Percentiles rank a stretch among this genome's conserved stretches.
Conservation (phyloP, 352 stramenopile genomes). For the Globisporangium nodosum region DNA sequence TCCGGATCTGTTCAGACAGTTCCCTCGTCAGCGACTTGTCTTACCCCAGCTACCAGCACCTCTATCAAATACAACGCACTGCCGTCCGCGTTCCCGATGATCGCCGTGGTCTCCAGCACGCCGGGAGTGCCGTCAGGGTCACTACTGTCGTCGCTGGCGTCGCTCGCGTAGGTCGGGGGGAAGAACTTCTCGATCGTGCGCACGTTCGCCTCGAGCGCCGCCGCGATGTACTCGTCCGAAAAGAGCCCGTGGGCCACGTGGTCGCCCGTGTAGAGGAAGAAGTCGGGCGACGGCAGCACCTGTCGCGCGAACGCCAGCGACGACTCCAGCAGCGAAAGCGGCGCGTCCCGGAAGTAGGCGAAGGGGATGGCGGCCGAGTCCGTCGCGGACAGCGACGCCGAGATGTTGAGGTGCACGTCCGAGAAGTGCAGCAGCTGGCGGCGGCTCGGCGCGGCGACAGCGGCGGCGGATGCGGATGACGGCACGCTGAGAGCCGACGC, state of each 20-base stretch:
- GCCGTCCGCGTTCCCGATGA: constrained; percentile 76
- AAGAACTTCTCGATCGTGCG: constrained; percentile 66
- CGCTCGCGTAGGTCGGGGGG: constrained; percentile 10
- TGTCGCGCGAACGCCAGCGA: constrained; percentile 54
- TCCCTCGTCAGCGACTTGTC: too few species aligned
- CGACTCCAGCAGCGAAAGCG: constrained; percentile 57
- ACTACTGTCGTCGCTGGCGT: constrained; percentile 7
- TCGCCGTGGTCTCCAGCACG: constrained; percentile 53
- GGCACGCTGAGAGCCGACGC: too few species aligned
- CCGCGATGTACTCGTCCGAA: constrained; percentile 54
- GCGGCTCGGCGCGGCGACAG: not conserved
- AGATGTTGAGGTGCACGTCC: constrained; percentile 82
- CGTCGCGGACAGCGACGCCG: constrained; percentile 22
- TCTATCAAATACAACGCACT: constrained; percentile 24
- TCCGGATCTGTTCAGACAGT: constrained; percentile 32
- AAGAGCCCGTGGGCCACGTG: constrained; percentile 61
- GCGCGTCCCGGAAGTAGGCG: constrained; percentile 46
- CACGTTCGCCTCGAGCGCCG: constrained; percentile 64
- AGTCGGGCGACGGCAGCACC: constrained; percentile 47
- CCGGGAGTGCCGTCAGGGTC: not conserved
- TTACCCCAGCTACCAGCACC: not conserved
- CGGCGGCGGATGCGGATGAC: not conserved
- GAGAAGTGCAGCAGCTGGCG: constrained; percentile 74
- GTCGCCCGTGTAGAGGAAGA: constrained; percentile 83
- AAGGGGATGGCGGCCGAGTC: constrained; percentile 35